Conservation (phyloP, 176 grass and related monocot genomes). For the Microstegium vimineum region DNA sequence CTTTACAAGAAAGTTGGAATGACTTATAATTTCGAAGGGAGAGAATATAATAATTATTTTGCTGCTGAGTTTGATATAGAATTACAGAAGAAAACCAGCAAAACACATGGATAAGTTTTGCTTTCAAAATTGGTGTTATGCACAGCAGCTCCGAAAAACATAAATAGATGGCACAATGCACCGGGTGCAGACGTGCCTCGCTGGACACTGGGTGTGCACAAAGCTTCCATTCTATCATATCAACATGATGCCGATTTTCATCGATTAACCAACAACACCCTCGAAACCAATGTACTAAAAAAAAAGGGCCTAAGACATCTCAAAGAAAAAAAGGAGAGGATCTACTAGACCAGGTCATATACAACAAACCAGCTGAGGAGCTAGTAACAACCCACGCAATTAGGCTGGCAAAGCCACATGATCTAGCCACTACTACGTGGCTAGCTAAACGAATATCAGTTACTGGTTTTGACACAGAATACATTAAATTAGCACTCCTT, state of each 20-base stretch:
- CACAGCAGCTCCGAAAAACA: background rate
- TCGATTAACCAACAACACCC: too few species aligned
- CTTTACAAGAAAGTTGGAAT: too few species aligned
- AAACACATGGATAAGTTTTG: background rate
- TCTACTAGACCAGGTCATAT: background rate
- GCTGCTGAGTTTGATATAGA: background rate
- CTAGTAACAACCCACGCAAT: background rate
- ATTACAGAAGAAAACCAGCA: background rate
- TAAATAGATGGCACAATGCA: background rate
- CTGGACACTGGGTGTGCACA: background rate
- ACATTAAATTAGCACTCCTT: background rate
- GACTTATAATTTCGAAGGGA: too few species aligned
- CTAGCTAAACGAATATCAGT: background rate
- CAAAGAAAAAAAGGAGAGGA: background rate
- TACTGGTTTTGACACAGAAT: background rate
- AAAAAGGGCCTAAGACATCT: background rate
- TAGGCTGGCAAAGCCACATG: background rate
- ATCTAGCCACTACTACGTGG: background rate
- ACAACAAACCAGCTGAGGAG: background rate
- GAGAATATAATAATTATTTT: background rate
- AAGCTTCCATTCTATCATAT: background rate
- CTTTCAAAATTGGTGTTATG: background rate
- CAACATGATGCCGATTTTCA: too few species aligned
- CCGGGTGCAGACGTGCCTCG: background rate
- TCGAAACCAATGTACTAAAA: background rate